These are phyloP conservation scores for Isatis tinctoria DNA, from an alignment of 345 rosid species.

Conservation along the genomic window DNA sequence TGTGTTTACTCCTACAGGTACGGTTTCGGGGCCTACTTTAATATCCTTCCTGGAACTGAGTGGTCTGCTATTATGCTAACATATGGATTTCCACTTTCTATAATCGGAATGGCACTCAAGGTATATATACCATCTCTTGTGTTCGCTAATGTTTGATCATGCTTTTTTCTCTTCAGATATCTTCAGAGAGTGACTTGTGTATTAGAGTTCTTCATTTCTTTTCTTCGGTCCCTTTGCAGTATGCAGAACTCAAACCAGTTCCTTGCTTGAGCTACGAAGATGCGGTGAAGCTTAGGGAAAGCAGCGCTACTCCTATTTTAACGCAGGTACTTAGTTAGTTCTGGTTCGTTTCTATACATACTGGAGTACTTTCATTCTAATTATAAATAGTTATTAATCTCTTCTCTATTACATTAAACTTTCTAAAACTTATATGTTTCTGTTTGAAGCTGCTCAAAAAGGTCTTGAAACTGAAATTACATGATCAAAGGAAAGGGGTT, in stretches of 20 bases:
- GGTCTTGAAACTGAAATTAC: background rate
- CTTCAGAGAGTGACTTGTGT: background rate
- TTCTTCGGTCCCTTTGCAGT: constrained; percentile 43
- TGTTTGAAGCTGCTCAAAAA: background rate
- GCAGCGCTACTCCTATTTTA: constrained; percentile 76
- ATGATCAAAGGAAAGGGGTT: background rate
- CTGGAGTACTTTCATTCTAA: background rate
- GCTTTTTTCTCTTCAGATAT: background rate
- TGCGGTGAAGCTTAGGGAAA: constrained; percentile 69
- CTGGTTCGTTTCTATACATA: background rate
- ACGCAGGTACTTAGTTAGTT: constrained; percentile 58
- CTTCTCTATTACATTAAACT: background rate
- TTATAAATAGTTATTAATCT: background rate
- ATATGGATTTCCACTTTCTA: constrained; percentile 94
- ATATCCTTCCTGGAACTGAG: constrained; percentile 90
- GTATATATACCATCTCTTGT: constrained; percentile 43
- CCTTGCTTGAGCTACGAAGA: constrained; percentile 80
- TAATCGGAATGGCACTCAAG: constrained; percentile 99
- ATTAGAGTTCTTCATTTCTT: background rate
- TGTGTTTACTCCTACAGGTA: constrained; percentile 46
- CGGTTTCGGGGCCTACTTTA: constrained; percentile 95
- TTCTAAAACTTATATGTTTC: background rate
- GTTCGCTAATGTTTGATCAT: background rate
- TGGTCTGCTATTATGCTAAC: constrained; percentile 97
- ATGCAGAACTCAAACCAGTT: constrained; percentile 96